Evolutionary conservation across 2,329 filamentous ascomycete genomes (phyloP), one percentile per base, ranked within the genome.

Genomic region (Hypomyces perniciosus): DNA sequence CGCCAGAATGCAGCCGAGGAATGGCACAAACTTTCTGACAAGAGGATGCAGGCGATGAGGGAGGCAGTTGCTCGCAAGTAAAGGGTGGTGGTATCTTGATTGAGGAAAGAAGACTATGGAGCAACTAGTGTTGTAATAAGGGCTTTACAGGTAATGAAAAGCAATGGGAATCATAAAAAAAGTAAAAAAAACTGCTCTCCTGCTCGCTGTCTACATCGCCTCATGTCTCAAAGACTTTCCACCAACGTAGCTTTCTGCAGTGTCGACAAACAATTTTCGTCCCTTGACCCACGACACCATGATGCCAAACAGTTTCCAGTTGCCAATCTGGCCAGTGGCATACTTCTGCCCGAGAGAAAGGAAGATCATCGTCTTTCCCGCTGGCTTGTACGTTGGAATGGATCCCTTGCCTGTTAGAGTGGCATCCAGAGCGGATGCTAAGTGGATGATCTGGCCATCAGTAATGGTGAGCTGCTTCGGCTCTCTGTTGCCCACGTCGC

Each of bases 401-500:
- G 44, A 6, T 1, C 46, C 28, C 2, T 57, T 43, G 1, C 52
- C 60, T 0, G 59, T 60, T 29, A 69, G 41, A 1, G 51, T 50
- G 2, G 53, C 47, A 9, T 67, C 58, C 31, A 72, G 59, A 6
- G 68, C 65, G 6, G 54, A 53, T 2, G 62, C 61, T 28, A 71
- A 46, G 46, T 63, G 57, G 10, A 66, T 60, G 44, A 68, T 64
- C 46, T 69, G 66, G 35, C 56, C 59, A 44, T 67, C 65, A 1
- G 61, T 62, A 2, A 64, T 54, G 1, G 64, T 60, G n/a, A 67
- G 57, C 35, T 67, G 69, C 49, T 73, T 72, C 6, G 63, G 56
- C 44, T 74, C 67, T 3, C 71, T 61, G 54, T 69, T 64, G 4
- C 71, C 70, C 0, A 68, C 65, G 46, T 76, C 73, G 8, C 73